Evolutionary conservation across 2,329 filamentous ascomycete genomes (phyloP), one percentile per base, ranked within the genome.

Genomic region (Fusarium vanettenii): DNA sequence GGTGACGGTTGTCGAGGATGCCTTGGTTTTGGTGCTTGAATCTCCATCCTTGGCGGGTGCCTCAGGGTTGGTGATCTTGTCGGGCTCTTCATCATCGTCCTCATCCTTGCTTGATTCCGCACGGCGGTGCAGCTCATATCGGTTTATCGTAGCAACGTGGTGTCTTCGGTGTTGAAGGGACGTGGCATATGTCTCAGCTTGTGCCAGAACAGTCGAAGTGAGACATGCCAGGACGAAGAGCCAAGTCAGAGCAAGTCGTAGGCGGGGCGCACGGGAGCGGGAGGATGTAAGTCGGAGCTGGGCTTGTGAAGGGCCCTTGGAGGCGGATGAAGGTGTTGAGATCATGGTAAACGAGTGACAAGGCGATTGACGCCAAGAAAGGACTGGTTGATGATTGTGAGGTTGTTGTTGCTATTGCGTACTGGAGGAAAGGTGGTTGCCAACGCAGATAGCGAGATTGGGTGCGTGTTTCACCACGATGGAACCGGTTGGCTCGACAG

Each of bases 401-500:
- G 33, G 45, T 22, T 37, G 62, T 43, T 16, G 33, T 27, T 55
- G 41, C 39, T 57, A 56, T 35, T 65, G 68, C 66, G 62, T 63
- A 65, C 29, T 52, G 65, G 62, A 48, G 35, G 56, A 57, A 22
- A n/a, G 65, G 48, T 65, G 62, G 61, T 67, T 64, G 66, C 45
- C 67, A 60, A 56, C 69, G 73, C 43, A 66, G 65, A 48, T 35
- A 65, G 64, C 74, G 67, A 72, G 55, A 76, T 75, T 74, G 69
- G 60, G 64, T 74, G 43, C 35, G 73, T 76, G 77, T 79, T 78
- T 79, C 77, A 79, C 75, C 68, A 69, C 70, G 65, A 77, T 73
- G 74, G 71, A 60, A 71, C 73, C 64, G n/a, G 55, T 61, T 48
- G 35, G 62, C 65, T 67, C 59, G 52, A 66, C 35, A 35, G 56